These are phyloP conservation scores for Pythium rhizo-oryzae DNA, from an alignment of 352 stramenopile species.

Conservation along the genomic window DNA sequence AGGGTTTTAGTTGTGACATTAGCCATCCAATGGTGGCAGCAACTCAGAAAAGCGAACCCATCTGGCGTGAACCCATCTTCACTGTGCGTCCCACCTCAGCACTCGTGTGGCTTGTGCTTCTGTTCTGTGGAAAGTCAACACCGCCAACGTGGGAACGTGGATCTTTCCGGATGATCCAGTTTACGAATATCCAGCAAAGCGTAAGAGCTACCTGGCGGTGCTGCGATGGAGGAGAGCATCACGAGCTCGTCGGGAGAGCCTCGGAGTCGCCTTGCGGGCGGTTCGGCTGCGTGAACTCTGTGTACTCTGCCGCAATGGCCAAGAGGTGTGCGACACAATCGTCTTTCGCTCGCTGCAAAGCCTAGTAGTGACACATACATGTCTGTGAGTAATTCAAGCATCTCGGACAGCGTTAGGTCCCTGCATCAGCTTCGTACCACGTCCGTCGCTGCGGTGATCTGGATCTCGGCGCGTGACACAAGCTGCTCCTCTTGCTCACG, in stretches of 20 bases:
- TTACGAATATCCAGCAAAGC: no score
- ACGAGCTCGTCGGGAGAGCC: neutral
- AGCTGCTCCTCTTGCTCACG: neutral
- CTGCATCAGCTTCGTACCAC: conserved; percentile 6
- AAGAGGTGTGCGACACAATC: conserved; percentile 20
- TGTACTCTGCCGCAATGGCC: conserved; percentile 11
- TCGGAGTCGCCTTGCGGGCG: neutral
- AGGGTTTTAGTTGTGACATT: conserved; percentile 6
- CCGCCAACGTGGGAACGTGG: neutral
- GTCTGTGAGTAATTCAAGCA: neutral
- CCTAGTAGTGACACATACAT: conserved; percentile 4
- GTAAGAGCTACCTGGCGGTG: no score
- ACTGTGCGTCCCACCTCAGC: neutral
- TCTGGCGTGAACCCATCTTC: conserved; percentile 22
- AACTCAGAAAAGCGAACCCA: conserved; percentile 13
- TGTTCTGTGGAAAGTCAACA: neutral
- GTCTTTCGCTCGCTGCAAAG: conserved; percentile 27
- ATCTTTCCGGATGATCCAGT: neutral
- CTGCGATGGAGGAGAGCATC: neutral
- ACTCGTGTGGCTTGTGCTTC: conserved; percentile 3
- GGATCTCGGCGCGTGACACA: conserved; percentile 21
- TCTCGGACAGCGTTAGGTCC: neutral
- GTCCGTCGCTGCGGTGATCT: conserved; percentile 26
- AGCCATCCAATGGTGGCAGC: conserved; percentile 8
- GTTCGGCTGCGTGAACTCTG: conserved; percentile 8